Percentiles rank a stretch among this genome's conserved stretches.
Evolutionary conservation across 2,329 filamentous ascomycete genomes (phyloP).

Genomic region (Cyclaneusma minus): DNA sequence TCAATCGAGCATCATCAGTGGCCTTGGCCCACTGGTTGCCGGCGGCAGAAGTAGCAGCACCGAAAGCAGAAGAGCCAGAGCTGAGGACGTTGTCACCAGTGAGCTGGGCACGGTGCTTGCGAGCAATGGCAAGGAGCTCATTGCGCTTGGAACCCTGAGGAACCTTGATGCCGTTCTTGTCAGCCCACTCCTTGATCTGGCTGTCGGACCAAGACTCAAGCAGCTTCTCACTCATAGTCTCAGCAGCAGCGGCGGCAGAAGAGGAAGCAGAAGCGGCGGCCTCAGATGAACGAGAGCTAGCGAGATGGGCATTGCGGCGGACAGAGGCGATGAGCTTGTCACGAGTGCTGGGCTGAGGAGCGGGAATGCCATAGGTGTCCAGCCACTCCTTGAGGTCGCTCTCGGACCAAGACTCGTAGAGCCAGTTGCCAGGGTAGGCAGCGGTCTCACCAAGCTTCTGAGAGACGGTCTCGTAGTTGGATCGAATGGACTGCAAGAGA

Average conservation of each 20-base stretch:
- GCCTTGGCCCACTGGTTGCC: constrained; percentile 65
- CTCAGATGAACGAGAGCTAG: constrained; percentile 51
- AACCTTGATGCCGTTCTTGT: constrained; percentile 79
- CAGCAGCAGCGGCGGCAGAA: constrained; percentile 53
- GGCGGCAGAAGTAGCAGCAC: constrained; percentile 59
- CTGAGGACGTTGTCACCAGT: constrained; percentile 44
- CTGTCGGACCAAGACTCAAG: constrained; percentile 84
- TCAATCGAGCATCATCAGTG: constrained; percentile 49
- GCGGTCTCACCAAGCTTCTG: constrained; percentile 61
- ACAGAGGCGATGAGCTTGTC: constrained; percentile 81
- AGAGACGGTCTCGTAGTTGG: constrained; percentile 66
- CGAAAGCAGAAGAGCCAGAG: constrained; percentile 43
- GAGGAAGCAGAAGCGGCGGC: constrained; percentile 43
- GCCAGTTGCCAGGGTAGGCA: constrained; percentile 87
- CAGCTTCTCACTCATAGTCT: constrained; percentile 65
- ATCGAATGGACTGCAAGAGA: constrained; percentile 60
- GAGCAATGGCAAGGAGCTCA: constrained; percentile 76
- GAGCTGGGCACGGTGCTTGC: constrained; percentile 67
- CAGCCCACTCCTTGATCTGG: constrained; percentile 81
- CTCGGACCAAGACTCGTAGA: constrained; percentile 78
- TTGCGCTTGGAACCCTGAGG: constrained; percentile 86
- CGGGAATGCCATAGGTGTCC: constrained; percentile 72
- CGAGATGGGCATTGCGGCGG: constrained; percentile 77
- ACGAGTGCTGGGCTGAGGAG: constrained; percentile 68
- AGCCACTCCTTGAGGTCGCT: constrained; percentile 92